phyloP scores from a whole-genome alignment of 2,329 filamentous ascomycete species.

The Alternaria sp. region DNA sequence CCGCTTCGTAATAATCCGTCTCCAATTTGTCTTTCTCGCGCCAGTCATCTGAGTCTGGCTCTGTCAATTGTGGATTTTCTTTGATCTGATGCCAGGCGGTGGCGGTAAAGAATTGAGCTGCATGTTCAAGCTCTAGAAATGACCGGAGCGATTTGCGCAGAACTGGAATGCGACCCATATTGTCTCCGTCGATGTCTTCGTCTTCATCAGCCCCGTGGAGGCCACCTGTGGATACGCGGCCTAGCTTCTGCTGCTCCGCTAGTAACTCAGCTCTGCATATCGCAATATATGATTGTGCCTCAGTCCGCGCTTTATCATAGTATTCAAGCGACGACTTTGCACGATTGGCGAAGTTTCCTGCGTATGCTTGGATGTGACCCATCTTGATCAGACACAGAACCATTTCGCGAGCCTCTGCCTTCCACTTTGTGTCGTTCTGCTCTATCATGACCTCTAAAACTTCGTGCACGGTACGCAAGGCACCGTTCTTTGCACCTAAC shows the following conservation, averaged over 20 bases:
- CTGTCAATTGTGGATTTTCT: slow-evolving; percentile 69
- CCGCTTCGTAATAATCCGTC: slow-evolving; percentile 75
- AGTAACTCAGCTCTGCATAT: slow-evolving; percentile 72
- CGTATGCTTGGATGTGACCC: slow-evolving; percentile 83
- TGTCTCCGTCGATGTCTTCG: slow-evolving; percentile 51
- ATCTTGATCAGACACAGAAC: slow-evolving; percentile 71
- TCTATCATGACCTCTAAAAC: slow-evolving; percentile 93
- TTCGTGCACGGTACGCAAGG: slow-evolving; percentile 82
- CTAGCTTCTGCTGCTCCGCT: slow-evolving; percentile 57
- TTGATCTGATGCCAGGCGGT: slow-evolving; percentile 88
- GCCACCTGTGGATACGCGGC: slow-evolving; percentile 35
- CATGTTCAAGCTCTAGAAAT: slow-evolving; percentile 82
- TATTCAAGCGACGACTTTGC: slow-evolving; percentile 73
- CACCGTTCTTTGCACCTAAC: slow-evolving; percentile 68
- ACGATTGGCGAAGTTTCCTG: slow-evolving; percentile 61
- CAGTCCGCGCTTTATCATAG: slow-evolving; percentile 66
- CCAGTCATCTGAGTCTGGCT: slow-evolving; percentile 73
- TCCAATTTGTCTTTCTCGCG: slow-evolving; percentile 74
- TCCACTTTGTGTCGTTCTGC: slow-evolving; percentile 74
- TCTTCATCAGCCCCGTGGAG: slow-evolving; percentile 49
- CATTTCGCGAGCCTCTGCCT: slow-evolving; percentile 73
- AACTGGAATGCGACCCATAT: slow-evolving; percentile 61
- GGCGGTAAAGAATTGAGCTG: slow-evolving; percentile 83
- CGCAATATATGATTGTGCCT: slow-evolving; percentile 61
- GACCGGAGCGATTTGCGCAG: slow-evolving; percentile 73